A percentile compares a stretch with the other conserved stretches of the same genome.
Evolutionary conservation across 2,329 filamentous ascomycete genomes (phyloP).

Genomic region (Sclerotiophoma versabilis): DNA sequence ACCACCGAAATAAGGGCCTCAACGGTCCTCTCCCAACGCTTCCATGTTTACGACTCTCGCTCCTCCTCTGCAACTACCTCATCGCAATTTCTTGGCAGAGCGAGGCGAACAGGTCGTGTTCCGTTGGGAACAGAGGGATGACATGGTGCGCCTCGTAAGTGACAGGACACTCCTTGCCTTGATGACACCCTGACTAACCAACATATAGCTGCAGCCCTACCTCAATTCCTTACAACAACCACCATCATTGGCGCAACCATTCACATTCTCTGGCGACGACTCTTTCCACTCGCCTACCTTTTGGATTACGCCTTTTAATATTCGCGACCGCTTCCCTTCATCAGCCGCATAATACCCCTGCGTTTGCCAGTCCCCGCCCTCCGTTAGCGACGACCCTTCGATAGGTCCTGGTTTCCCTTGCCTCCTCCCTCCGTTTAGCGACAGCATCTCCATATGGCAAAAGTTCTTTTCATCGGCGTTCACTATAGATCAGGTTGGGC

Average conservation of each 20-base stretch:
- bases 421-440: constrained; percentile 40
- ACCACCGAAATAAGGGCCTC: constrained; percentile 47
- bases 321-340: constrained; percentile 41
- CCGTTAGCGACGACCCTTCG: constrained; percentile 27
- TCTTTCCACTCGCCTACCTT: constrained; percentile 27
- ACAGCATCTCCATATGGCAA: constrained; percentile 46
- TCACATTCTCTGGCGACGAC: constrained; percentile 15
- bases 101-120: constrained; percentile 24
- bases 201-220: constrained; percentile 37
- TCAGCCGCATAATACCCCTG: constrained; percentile 50
- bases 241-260: constrained; percentile 20
- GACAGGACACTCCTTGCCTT: constrained; percentile 34
- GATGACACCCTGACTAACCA: constrained; percentile 39
- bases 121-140: constrained; percentile 45
- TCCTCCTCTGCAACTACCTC: constrained; percentile 1
- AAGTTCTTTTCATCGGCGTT: constrained; percentile 47
- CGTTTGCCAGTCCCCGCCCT: constrained; percentile 30
- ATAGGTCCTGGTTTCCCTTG: constrained; percentile 24
- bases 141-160: constrained; percentile 45
- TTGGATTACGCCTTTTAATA: constrained; percentile 48
- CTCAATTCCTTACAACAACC: constrained; percentile 22
- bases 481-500: constrained; percentile 48
- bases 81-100: constrained; percentile 8
- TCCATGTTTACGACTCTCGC: constrained; percentile 9
- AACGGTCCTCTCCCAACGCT: constrained; percentile 3